Evolutionary conservation across 73 alveolate genomes (phyloP), one percentile per base, ranked within the genome.

Genomic region (Durusdinium trenchii): DNA sequence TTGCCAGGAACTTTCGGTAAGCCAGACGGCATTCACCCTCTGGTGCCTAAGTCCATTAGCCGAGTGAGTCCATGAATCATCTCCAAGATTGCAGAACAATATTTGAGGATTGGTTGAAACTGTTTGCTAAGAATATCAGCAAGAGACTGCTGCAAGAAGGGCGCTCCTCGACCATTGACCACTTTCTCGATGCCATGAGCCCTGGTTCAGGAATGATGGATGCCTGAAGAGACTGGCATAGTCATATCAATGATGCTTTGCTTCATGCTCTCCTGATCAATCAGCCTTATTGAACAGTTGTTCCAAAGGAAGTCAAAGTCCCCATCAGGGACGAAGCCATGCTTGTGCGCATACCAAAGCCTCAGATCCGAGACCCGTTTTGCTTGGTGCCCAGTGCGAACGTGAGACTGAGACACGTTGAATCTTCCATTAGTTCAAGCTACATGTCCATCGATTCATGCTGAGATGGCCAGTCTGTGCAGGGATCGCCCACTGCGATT

Each of bases 341-440:
- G 98, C 76, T 91, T 91, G 98, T 91, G 98, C 38, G 98, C 98
- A 69, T 91, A 91, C 98, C 98, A 91, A 51, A 91, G 85, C 98
- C 98, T 91, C 78, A 14, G n/a, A 62, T 62, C 43, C 43, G 38
- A 4, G 76, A 40, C 36, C 14, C 18, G 43, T 26, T 5, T 5
- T 62, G 76, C 18, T 23, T 26, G 14, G 40, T 12, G 76, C 4
- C 20, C 14, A 26, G 36, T 62, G 20, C 76, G 4, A 6, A 62
- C 5, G n/a, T 4, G 79, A 64, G 51, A 35, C 28, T 2, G 84
- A 73, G 32, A 73, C 3, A 23, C 14, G 36, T 36, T 36, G 47
- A 47, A 16, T 14, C 28, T 71, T 46, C 16, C 83, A n/a, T 4
- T 35, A 46, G 12, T 38, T 40, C 75, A 35, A 71, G 98, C 47